phyloP scores from a whole-genome alignment of 306 rosid genomes.

The Trifolium repens region DNA sequence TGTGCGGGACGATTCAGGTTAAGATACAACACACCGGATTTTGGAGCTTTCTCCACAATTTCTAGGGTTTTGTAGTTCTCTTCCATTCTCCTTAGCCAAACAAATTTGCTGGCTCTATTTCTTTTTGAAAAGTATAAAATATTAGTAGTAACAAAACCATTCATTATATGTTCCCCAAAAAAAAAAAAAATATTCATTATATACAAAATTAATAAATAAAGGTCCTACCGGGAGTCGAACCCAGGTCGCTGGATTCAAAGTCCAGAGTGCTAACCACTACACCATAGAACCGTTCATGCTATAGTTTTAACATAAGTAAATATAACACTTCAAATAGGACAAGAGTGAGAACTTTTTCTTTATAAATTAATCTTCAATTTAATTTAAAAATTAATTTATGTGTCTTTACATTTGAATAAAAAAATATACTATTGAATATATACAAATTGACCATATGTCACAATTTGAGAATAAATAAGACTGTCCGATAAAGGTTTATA shows the following conservation, averaged over 20 bases:
- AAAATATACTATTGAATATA: too few relatives aligned
- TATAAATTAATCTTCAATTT: too few relatives aligned
- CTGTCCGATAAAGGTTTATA: too few relatives aligned
- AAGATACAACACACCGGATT: slow-evolving; percentile 59
- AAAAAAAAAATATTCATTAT: background rate
- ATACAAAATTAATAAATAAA: background rate
- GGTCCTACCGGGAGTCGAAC: slow-evolving; percentile 95
- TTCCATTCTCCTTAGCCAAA: slow-evolving; percentile 46
- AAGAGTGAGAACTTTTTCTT: too few relatives aligned
- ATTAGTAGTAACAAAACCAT: background rate
- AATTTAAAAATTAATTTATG: too few relatives aligned
- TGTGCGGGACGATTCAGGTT: slow-evolving; percentile 66
- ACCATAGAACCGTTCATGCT: slow-evolving; percentile 62
- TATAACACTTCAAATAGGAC: too few relatives aligned
- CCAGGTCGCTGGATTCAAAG: slow-evolving; percentile 90
- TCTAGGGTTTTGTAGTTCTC: slow-evolving; percentile 60
- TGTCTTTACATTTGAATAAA: too few relatives aligned
- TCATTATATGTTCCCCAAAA: too few relatives aligned
- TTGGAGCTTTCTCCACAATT: slow-evolving; percentile 50
- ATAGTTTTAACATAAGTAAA: background rate
- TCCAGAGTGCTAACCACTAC: slow-evolving; percentile 91
- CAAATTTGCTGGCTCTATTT: background rate
- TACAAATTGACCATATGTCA: too few relatives aligned
- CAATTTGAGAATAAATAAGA: too few relatives aligned
- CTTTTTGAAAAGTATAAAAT: too few relatives aligned